Evolutionary conservation across 2,329 filamentous ascomycete genomes (phyloP), one percentile per base, ranked within the genome.

Genomic region (Acrocalymma vagum): DNA sequence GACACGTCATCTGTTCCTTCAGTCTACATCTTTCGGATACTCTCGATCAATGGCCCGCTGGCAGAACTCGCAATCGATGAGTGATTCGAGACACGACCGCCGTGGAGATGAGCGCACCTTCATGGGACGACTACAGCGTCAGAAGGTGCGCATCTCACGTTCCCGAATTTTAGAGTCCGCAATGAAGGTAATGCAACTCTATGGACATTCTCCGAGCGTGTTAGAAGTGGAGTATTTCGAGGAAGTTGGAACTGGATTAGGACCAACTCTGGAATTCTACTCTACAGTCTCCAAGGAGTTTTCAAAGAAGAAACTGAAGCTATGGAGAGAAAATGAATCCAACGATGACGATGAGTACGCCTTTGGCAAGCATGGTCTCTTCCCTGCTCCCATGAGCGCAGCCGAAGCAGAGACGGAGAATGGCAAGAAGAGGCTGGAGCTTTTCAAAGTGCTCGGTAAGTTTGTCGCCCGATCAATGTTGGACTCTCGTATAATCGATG

Each of bases 201-300:
- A 99, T 60, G 94, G 94, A 1, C 90, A 90, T n/a, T 95, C 93
- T 1, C 90, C 95, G 44, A 97, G 93, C 66, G 89, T 97, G 18
- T 75, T 99, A 1, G 94, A 99, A 64, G 93, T 99, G 2, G 95
- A 99, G 63, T 99, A 99, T 63, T 99, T 99, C 56, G 94, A 97
- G 61, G 94, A 99, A 72, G 94, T 99, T 15, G 94, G 94, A 41
- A 99, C 95, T 16, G 94, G 94, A 30, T 79, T 99, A 29, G 94
- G 94, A 0, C 94, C 94, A 4, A 99, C 94, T 0, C 80, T 99
- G 10, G 94, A 99, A 66, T 99, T 99, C 68, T 99, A 99, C 72
- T 96, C 94, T 0, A 95, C 90, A 0, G 93, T 97, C 2, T 99
- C 94, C 0, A 94, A 90, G 58, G 94, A 99, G 67, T 97, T 97